Conservation (phyloP, 1,284 basidiomycete species). For the Puccinia coronata region DNA sequence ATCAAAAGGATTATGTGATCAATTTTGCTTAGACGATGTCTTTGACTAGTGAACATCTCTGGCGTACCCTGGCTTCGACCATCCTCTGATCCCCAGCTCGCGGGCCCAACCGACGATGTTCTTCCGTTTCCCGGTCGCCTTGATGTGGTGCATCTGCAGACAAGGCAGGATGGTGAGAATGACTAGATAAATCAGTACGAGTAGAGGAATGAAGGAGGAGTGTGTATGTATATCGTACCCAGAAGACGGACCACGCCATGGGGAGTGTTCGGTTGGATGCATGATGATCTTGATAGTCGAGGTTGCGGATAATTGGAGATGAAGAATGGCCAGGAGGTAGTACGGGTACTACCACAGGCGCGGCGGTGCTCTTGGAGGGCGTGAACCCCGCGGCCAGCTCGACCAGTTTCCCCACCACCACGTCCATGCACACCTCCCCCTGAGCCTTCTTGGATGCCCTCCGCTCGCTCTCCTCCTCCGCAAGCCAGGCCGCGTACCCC, state of each 20-base stretch:
- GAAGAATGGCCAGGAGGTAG: neutral
- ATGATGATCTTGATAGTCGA: no score
- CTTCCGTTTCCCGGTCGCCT: conserved; percentile 33
- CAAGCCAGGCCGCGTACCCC: neutral
- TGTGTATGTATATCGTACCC: neutral
- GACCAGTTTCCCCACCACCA: neutral
- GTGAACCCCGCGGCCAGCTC: neutral
- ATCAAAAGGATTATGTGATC: no score
- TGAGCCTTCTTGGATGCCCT: neutral
- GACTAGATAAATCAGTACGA: no score
- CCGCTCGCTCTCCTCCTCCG: neutral
- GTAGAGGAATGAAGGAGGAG: neutral
- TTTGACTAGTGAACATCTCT: neutral
- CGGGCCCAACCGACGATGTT: conserved; percentile 30
- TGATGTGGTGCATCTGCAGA: conserved; percentile 32
- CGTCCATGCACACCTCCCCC: conserved; percentile 22
- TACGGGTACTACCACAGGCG: no score
- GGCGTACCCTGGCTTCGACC: conserved; percentile 34
- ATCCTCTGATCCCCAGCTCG: conserved; percentile 16
- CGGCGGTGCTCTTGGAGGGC: neutral
- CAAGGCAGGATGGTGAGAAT: no score
- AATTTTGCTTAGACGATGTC: no score
- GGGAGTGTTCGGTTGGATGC: neutral
- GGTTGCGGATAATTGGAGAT: neutral
- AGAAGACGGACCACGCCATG: conserved; percentile 40